phyloP scores from a whole-genome alignment of 176 grass and related monocot species.

The Ensete glaucum region DNA sequence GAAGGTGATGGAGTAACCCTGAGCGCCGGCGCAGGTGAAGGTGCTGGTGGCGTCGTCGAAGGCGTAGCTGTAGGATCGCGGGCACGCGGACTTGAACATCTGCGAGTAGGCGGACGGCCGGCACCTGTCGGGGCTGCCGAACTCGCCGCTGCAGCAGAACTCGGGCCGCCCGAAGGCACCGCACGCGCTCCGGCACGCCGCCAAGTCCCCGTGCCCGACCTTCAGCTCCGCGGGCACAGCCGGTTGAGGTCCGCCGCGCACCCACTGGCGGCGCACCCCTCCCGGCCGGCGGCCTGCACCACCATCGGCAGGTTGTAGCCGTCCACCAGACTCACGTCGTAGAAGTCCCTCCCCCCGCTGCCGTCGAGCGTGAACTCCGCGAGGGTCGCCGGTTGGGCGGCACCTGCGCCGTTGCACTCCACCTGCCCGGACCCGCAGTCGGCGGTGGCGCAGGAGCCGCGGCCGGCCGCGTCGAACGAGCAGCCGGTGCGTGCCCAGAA shows the following conservation, averaged over 20 bases:
- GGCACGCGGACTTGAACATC: constrained; percentile 92
- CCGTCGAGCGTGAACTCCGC: constrained; percentile 71
- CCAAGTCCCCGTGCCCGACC: constrained; percentile 34
- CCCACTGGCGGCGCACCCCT: constrained; percentile 47
- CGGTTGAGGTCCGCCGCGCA: constrained; percentile 67
- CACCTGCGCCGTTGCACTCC: constrained; percentile 62
- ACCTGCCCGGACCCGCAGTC: constrained; percentile 70
- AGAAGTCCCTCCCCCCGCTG: constrained; percentile 58
- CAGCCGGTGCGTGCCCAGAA: constrained; percentile 95
- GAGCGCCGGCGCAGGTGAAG: constrained; percentile 67
- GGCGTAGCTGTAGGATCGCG: constrained; percentile 87
- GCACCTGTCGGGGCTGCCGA: constrained; percentile 60
- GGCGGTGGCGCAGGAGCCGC: constrained; percentile 61
- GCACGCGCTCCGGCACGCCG: constrained; percentile 56
- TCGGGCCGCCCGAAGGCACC: constrained; percentile 51
- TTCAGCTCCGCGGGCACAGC: constrained; percentile 54
- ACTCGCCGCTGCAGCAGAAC: constrained; percentile 90
- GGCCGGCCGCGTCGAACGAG: constrained; percentile 45
- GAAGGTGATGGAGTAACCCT: constrained; percentile 86
- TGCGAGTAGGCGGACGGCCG: constrained; percentile 73
- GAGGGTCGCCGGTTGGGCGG: constrained; percentile 59
- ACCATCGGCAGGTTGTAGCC: constrained; percentile 88
- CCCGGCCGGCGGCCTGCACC: constrained; percentile 36
- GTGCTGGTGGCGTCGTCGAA: constrained; percentile 92
- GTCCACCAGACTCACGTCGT: constrained; percentile 95